Evolutionary conservation across 2,329 filamentous ascomycete genomes (phyloP).

Genomic region (Cordyceps farinosa): DNA sequence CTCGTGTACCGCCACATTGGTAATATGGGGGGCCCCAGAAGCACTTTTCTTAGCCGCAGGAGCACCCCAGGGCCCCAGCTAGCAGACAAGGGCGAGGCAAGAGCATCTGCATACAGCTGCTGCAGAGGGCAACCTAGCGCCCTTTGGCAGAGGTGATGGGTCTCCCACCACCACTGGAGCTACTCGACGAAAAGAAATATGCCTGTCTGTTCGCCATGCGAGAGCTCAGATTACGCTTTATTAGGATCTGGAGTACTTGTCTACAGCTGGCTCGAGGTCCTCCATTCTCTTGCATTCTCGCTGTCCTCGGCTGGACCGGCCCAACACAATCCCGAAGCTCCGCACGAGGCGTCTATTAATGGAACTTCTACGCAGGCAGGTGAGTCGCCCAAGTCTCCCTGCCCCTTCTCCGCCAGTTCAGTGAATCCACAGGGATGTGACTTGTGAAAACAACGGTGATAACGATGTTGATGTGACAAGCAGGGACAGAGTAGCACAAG

Average conservation of each 20-base stretch:
- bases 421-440: slow-evolving; percentile 10
- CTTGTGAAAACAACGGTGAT: slow-evolving; percentile 3
- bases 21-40: not conserved
- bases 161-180: not conserved
- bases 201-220: not conserved
- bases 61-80: not conserved
- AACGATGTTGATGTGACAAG: slow-evolving; percentile 8
- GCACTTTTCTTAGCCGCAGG: not conserved
- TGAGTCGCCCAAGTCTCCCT: not conserved
- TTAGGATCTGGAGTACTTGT: not conserved
- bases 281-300: not conserved
- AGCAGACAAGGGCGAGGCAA: not conserved
- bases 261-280: not conserved
- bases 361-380: not conserved
- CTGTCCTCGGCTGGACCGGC: not conserved
- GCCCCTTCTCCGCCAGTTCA: not conserved
- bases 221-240: not conserved
- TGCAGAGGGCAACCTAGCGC: not conserved
- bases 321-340: slow-evolving; percentile 5
- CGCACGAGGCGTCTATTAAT: slow-evolving; percentile 11
- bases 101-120: not conserved
- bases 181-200: not conserved
- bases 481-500: not conserved
- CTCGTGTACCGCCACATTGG: slow-evolving; percentile 12
- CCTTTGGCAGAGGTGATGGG: not conserved